Conservation (phyloP, 2,329 filamentous ascomycete species). For the Mariannaea sp. region DNA sequence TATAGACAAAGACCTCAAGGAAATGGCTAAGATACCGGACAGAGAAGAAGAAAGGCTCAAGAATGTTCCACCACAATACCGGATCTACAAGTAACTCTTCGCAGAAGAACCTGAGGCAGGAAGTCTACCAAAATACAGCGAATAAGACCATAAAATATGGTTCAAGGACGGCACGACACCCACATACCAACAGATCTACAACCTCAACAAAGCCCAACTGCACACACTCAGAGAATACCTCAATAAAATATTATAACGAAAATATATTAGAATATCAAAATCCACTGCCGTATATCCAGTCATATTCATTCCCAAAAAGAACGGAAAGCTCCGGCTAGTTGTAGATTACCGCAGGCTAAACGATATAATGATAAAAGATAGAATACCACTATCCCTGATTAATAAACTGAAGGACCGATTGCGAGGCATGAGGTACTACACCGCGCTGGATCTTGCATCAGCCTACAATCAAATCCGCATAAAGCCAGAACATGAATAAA, state of each 20-base stretch:
- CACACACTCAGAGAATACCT: conserved; percentile 29
- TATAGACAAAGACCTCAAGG: neutral
- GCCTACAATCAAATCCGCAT: conserved; percentile 43
- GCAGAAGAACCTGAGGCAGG: conserved; percentile 18
- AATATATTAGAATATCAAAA: conserved; percentile 36
- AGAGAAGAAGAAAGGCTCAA: conserved; percentile 1
- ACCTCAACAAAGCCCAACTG: conserved; percentile 22
- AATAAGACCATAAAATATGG: conserved; percentile 18
- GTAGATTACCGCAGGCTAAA: too few relatives aligned
- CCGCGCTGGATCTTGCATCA: conserved; percentile 24
- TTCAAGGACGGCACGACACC: conserved; percentile 12
- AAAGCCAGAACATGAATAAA: conserved; percentile 40
- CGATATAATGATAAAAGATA: neutral
- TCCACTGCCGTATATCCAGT: conserved; percentile 43
- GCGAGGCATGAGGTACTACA: conserved; percentile 19
- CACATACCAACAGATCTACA: conserved; percentile 14
- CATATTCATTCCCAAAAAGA: conserved; percentile 33
- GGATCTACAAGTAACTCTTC: conserved; percentile 24
- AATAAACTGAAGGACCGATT: conserved; percentile 31
- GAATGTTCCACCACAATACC: conserved; percentile 22
- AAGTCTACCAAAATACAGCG: conserved; percentile 9
- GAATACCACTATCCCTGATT: conserved; percentile 31
- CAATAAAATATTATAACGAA: conserved; percentile 37
- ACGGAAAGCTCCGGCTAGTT: too few relatives aligned
- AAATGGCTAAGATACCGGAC: neutral